Evolutionary conservation across 768 basidiomycete species (phyloP), one percentile per base, ranked within the genome.

Genomic region (Tulasnella sp.): DNA sequence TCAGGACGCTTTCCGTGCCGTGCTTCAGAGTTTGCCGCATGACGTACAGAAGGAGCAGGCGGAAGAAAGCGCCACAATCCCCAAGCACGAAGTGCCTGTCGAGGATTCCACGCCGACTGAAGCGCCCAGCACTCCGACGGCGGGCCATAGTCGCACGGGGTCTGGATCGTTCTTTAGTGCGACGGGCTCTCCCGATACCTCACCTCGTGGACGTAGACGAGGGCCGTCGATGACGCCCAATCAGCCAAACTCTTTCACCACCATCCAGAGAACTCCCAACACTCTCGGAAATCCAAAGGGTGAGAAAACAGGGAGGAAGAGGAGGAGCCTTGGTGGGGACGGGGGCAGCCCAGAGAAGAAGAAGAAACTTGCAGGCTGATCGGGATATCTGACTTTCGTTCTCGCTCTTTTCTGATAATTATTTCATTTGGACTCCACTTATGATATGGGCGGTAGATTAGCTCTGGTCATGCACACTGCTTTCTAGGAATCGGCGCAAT

Each of bases 1-100:
- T 2, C 87, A 89, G 65, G 76, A 75, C 0, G 88, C 81, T 0
- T 90, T 83, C 66, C 77, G 82, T 10, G 65, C 70, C 5, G 70
- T 79, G 2, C 53, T 78, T 2, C 64, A 64, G 51, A 48, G 52
- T 22, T 54, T n/a, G 42, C 54, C 64, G 15, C 34, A 27, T 5
- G 52, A 53, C 9, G 27, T 24, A 3, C 52, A 5, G 52, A 53
- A 12, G 52, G 42, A n/a, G 15, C 17, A n/a, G 52, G 15, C 10
- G 51, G 38, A 2, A 17, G 22, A n/a, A 53, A 22, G 2, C 51
- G 31, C 17, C 21, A 34, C 12, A n/a, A 27, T 24, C 19, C 49
- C 9, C 49, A 50, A 50, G 29, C 31, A 3, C 38, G 31, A 21
- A 31, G 38, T n/a, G 51, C 8, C 3, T 31, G 51, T 11, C 15